Percentiles rank a stretch among this genome's conserved stretches.
Evolutionary conservation across 257 asterid genomes (phyloP).

Genomic region (Rauvolfia tetraphylla): DNA sequence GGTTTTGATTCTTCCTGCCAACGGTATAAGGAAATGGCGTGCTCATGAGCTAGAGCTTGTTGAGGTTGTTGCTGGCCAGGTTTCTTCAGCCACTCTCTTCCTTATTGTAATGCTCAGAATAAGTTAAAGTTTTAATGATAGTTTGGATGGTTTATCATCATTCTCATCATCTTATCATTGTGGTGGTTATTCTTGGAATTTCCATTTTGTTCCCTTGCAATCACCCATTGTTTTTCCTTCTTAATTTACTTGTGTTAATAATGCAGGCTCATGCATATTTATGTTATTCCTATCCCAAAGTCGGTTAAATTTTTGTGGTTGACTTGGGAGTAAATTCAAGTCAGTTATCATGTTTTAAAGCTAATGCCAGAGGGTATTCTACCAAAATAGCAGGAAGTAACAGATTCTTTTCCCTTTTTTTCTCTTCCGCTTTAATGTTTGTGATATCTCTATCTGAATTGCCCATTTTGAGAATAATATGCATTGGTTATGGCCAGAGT

Average conservation of each 20-base stretch:
- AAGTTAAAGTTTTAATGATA: background rate
- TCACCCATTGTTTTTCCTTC: background rate
- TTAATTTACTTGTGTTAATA: background rate
- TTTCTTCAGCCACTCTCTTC: constrained; percentile 15
- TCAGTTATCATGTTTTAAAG: background rate
- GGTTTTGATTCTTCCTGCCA: constrained; percentile 57
- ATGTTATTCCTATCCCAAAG: background rate
- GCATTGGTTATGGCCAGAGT: background rate
- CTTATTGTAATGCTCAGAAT: background rate
- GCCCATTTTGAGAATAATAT: background rate
- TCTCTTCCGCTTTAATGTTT: background rate
- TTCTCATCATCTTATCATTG: background rate
- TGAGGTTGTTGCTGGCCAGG: constrained; percentile 83
- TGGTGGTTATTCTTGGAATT: background rate
- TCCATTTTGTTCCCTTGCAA: background rate
- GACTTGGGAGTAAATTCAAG: background rate
- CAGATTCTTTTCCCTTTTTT: background rate
- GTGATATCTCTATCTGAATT: background rate
- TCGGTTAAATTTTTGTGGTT: background rate
- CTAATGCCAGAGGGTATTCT: background rate
- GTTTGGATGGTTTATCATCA: background rate
- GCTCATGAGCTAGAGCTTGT: constrained; percentile 76
- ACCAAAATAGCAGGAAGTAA: background rate
- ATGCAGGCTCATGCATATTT: background rate
- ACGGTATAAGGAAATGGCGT: constrained; percentile 65